Evolutionary conservation across 805 yeast genomes (phyloP).

Genomic region (Ogataea minuta): DNA sequence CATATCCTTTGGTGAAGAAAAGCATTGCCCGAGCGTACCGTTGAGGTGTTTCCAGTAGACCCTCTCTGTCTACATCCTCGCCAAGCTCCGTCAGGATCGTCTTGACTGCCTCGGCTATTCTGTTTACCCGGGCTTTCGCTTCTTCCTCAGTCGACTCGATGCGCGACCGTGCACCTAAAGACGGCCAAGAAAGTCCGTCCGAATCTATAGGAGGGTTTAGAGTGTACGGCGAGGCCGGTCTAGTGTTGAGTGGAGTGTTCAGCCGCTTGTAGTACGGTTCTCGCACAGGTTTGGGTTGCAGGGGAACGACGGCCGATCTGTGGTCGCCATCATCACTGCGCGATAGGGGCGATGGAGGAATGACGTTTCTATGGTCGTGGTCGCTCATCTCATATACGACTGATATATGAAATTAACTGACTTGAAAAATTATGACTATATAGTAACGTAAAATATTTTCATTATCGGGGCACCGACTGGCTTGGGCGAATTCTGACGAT

Average conservation of each 20-base stretch:
- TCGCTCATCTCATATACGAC: slow-evolving; percentile 4
- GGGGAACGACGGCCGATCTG: slow-evolving; percentile 10
- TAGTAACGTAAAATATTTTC: not conserved
- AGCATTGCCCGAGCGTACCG: slow-evolving; percentile 96
- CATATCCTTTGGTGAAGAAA: slow-evolving; percentile 93
- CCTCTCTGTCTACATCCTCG: slow-evolving; percentile 87
- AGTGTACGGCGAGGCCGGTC: slow-evolving; percentile 82
- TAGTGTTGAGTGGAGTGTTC: slow-evolving; percentile 63
- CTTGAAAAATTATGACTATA: slow-evolving; percentile 6
- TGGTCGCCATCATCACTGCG: slow-evolving; percentile 10
- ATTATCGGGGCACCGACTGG: not conserved
- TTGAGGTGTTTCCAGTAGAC: slow-evolving; percentile 90
- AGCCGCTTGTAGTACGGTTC: slow-evolving; percentile 37
- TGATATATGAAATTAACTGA: not conserved
- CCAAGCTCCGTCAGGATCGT: slow-evolving; percentile 80
- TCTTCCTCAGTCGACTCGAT: slow-evolving; percentile 69
- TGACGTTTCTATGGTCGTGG: slow-evolving; percentile 6
- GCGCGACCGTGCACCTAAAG: slow-evolving; percentile 76
- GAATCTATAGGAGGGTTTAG: slow-evolving; percentile 81
- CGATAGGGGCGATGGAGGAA: slow-evolving; percentile 27
- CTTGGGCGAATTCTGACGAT: too few relatives aligned
- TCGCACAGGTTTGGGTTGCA: slow-evolving; percentile 31
- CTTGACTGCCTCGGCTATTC: slow-evolving; percentile 84
- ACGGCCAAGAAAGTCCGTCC: slow-evolving; percentile 95
- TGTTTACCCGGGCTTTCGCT: slow-evolving; percentile 58